Conservation (phyloP, 176 grass and related monocot genomes). For the Zoysia japonica region DNA sequence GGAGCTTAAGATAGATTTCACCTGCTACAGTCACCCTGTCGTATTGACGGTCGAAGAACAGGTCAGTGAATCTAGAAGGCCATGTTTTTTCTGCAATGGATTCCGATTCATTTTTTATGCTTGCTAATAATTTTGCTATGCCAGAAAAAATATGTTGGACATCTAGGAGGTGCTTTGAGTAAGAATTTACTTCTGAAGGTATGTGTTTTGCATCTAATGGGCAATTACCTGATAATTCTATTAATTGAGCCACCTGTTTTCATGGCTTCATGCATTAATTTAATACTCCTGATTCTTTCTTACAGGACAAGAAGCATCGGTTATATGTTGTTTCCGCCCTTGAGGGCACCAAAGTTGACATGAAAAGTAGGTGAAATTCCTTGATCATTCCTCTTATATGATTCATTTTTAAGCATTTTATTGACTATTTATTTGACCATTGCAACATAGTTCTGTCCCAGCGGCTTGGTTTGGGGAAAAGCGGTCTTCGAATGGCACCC, state of each 20-base stretch:
- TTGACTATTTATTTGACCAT: conserved; percentile 23
- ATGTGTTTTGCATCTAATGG: conserved; percentile 4
- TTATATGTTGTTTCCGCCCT: conserved; percentile 92
- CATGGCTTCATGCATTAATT: not conserved
- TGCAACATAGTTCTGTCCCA: conserved; percentile 68
- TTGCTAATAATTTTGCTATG: conserved; percentile 40
- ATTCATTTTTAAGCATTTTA: not conserved
- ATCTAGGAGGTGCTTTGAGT: conserved; percentile 80
- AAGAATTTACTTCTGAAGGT: conserved; percentile 98
- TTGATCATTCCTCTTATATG: not conserved
- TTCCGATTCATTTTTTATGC: not conserved
- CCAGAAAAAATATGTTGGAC: conserved; percentile 84
- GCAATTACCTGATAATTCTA: not conserved
- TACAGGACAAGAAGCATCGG: conserved; percentile 94
- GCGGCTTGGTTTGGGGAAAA: conserved; percentile 94
- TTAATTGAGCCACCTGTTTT: not conserved
- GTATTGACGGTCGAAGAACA: conserved; percentile 89
- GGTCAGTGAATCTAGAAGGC: conserved; percentile 37
- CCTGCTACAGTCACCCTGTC: conserved; percentile 71
- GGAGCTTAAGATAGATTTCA: conserved; percentile 84
- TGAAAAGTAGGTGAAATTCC: conserved; percentile 64
- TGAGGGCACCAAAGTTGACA: conserved; percentile 74
- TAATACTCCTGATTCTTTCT: conserved; percentile 13
- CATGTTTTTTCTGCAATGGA: not conserved
- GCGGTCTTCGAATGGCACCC: conserved; percentile 86